These are phyloP conservation scores for Vicia faba DNA, from an alignment of 306 rosid genomes.

Conservation along the genomic window DNA sequence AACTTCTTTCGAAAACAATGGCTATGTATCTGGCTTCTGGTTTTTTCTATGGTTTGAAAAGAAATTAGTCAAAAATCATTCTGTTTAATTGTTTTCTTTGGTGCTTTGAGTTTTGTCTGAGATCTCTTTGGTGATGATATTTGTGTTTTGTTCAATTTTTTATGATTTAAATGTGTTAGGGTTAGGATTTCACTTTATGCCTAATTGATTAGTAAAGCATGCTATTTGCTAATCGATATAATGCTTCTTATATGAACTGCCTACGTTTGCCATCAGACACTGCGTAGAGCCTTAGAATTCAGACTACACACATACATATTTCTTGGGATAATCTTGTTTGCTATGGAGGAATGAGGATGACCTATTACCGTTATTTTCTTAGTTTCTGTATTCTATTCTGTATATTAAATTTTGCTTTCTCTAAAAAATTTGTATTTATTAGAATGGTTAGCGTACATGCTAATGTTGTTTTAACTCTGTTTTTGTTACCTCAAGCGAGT, in stretches of 20 bases:
- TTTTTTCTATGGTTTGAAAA: conserved; percentile 2
- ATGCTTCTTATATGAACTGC: not conserved
- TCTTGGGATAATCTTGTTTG: conserved; percentile 9
- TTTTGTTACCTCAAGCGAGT: conserved; percentile 7
- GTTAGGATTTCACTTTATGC: not conserved
- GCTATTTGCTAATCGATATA: conserved; percentile 11
- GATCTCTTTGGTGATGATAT: conserved; percentile 15
- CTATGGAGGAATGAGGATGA: conserved; percentile 25
- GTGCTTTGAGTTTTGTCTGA: conserved; percentile 9
- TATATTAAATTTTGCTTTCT: not conserved
- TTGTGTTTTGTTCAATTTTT: conserved; percentile 4
- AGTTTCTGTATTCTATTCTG: not conserved
- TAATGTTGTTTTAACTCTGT: not conserved
- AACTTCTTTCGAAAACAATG: not conserved
- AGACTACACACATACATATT: conserved; percentile 5
- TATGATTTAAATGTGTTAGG: conserved; percentile 3
- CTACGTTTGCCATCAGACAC: not conserved
- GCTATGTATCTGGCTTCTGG: not conserved
- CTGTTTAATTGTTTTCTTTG: not conserved
- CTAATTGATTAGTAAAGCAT: not conserved
- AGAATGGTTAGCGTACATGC: not conserved
- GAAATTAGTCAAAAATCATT: not conserved
- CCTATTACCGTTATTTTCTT: conserved; percentile 14
- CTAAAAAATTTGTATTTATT: conserved; percentile 10
- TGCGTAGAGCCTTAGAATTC: conserved; percentile 3